These are phyloP conservation scores for Beta macrorhiza DNA, from an alignment of 179 eudicot genomes.

Conservation along the genomic window DNA sequence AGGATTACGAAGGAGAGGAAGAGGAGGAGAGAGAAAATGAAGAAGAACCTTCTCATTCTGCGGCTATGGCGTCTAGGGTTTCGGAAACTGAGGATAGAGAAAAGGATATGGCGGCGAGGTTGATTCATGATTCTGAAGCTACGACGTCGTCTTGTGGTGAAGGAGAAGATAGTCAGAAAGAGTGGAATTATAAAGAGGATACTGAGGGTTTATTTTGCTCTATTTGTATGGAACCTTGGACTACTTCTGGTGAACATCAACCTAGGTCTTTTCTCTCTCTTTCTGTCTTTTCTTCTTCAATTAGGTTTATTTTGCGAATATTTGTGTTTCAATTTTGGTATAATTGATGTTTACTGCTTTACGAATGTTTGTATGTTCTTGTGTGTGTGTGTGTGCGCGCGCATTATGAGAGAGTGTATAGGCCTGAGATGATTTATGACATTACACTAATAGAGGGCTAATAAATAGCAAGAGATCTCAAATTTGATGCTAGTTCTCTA, in stretches of 20 bases:
- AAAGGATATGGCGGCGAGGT: neutral
- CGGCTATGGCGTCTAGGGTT: constrained; percentile 16
- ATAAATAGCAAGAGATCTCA: too few species aligned
- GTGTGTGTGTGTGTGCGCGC: too few species aligned
- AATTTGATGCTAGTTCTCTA: too few species aligned
- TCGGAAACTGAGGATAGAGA: constrained; percentile 15
- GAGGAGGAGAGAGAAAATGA: constrained; percentile 6
- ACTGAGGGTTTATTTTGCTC: constrained; percentile 55
- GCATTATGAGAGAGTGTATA: too few species aligned
- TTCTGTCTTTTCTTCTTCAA: neutral
- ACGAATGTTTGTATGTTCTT: too few species aligned
- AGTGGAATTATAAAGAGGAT: constrained; percentile 36
- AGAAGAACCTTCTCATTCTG: neutral
- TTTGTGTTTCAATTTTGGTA: neutral
- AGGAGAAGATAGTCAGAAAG: constrained; percentile 24
- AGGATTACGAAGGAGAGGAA: neutral
- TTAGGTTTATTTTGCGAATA: neutral
- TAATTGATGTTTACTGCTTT: neutral
- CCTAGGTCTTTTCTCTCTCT: constrained; percentile 38
- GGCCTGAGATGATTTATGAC: too few species aligned
- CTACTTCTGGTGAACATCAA: constrained; percentile 49
- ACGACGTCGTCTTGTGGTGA: constrained; percentile 12
- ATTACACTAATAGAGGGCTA: too few species aligned
- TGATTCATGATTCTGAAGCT: neutral
- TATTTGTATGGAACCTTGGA: constrained; percentile 66